Conservation (phyloP, 768 basidiomycete genomes). For the Lepiota brunneoincarnata region DNA sequence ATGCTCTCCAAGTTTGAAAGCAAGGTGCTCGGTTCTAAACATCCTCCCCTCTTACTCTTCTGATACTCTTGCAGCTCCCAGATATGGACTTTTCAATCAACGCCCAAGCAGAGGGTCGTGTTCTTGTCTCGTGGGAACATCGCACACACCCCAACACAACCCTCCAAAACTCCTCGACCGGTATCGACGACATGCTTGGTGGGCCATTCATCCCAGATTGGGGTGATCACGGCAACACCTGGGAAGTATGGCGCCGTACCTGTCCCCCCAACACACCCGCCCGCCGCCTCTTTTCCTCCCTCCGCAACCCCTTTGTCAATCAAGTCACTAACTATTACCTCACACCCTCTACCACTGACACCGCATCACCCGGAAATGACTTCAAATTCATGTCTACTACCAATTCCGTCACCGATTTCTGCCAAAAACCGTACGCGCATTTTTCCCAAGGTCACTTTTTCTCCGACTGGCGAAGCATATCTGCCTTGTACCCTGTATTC, state of each 20-base stretch:
- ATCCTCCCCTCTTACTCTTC: neutral
- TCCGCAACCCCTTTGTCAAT: slow-evolving; percentile 47
- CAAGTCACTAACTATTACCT: slow-evolving; percentile 16
- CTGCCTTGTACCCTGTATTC: slow-evolving; percentile 89
- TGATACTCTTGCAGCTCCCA: slow-evolving; percentile 56
- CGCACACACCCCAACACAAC: slow-evolving; percentile 72
- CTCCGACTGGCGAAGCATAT: slow-evolving; percentile 91
- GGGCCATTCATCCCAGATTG: slow-evolving; percentile 79
- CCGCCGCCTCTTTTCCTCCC: slow-evolving; percentile 78
- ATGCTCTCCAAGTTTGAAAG: slow-evolving; percentile 74
- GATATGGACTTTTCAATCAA: slow-evolving; percentile 96
- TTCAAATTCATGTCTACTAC: slow-evolving; percentile 63
- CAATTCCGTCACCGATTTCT: slow-evolving; percentile 75
- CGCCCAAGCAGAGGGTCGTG: slow-evolving; percentile 88
- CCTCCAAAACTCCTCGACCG: slow-evolving; percentile 43
- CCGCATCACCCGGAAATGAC: slow-evolving; percentile 38
- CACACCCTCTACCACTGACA: slow-evolving; percentile 12
- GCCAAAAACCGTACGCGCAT: slow-evolving; percentile 77
- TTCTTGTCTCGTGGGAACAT: slow-evolving; percentile 92
- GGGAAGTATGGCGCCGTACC: slow-evolving; percentile 94
- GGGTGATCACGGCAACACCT: slow-evolving; percentile 79
- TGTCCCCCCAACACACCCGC: slow-evolving; percentile 79
- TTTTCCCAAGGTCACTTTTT: slow-evolving; percentile 94
- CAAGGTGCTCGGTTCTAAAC: slow-evolving; percentile 39
- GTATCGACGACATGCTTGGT: slow-evolving; percentile 55